A percentile compares a stretch with the other conserved stretches of the same genome.
Evolutionary conservation across 768 basidiomycete species (phyloP).

Genomic region (Phaeotremella fagi): DNA sequence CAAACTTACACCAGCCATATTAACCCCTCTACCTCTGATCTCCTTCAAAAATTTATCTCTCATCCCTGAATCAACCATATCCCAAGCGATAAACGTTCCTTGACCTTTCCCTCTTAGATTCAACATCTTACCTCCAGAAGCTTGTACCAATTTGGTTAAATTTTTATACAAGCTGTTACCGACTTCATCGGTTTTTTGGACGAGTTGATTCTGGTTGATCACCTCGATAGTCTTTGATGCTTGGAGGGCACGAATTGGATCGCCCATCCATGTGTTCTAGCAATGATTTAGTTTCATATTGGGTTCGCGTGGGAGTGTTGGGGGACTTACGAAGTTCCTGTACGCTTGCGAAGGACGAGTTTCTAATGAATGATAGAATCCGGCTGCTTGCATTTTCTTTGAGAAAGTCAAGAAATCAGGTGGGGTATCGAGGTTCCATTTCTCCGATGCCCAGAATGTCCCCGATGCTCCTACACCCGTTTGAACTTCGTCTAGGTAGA

Average conservation of each 20-base stretch:
- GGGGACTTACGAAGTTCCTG: slow-evolving; percentile 33
- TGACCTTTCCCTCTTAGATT: slow-evolving; percentile 45
- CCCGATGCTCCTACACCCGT: slow-evolving; percentile 53
- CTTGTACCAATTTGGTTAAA: slow-evolving; percentile 23
- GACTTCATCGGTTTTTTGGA: slow-evolving; percentile 45
- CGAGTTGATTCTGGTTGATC: slow-evolving; percentile 47
- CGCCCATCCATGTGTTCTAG: slow-evolving; percentile 49
- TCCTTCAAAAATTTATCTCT: slow-evolving; percentile 45
- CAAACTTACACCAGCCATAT: slow-evolving; percentile 45
- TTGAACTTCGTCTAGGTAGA: slow-evolving; percentile 47
- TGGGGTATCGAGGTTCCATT: slow-evolving; percentile 46
- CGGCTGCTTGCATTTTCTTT: slow-evolving; percentile 52
- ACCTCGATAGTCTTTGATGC: slow-evolving; percentile 48
- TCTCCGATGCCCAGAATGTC: slow-evolving; percentile 52
- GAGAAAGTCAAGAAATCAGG: slow-evolving; percentile 53
- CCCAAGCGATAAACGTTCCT: slow-evolving; percentile 51
- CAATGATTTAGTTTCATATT: too few species aligned
- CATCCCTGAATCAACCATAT: slow-evolving; percentile 31
- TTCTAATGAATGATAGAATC: slow-evolving; percentile 49
- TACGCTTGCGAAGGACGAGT: slow-evolving; percentile 48
- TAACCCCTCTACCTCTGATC: slow-evolving; percentile 47
- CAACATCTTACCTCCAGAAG: slow-evolving; percentile 20
- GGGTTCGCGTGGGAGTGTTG: too few species aligned
- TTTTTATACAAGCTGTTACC: slow-evolving; percentile 38
- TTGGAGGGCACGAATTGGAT: slow-evolving; percentile 49